Conservation (phyloP, 371 early-diverging fungal genomes). For the Synchytrium microbalum region DNA sequence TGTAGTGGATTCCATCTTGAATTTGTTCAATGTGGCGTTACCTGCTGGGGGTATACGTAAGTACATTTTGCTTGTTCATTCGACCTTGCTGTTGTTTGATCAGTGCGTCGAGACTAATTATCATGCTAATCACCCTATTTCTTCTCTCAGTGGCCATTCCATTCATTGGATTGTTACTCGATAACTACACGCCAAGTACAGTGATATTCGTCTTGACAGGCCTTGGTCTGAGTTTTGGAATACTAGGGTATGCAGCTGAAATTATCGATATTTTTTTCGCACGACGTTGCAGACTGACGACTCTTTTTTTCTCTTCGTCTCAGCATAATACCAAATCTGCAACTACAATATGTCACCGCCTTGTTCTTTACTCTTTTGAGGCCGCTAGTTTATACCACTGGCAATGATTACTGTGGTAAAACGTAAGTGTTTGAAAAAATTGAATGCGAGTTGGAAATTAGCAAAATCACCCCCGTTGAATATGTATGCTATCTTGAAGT, state of each 20-base stretch:
- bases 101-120: neutral
- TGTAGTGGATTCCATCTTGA: constrained; percentile 1
- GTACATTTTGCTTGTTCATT: neutral
- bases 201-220: neutral
- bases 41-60: constrained; percentile 5
- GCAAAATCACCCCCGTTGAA: too few species aligned
- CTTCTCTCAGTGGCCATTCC: neutral
- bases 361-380: constrained; percentile 1
- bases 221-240: neutral
- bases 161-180: constrained; percentile 2
- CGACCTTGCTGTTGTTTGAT: neutral
- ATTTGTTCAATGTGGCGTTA: constrained; percentile 1
- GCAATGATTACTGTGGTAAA: constrained; percentile 3
- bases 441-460: too few species aligned
- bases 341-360: neutral
- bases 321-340: neutral
- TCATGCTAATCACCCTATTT: neutral
- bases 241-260: neutral
- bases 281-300: neutral
- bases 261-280: neutral
- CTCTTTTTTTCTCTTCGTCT: neutral
- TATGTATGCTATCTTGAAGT: too few species aligned
- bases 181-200: neutral
- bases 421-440: neutral
- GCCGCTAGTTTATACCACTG: constrained; percentile 3